Evolutionary conservation across 2,329 filamentous ascomycete genomes (phyloP), one percentile per base, ranked within the genome.

Genomic region (Xylariales sp.): DNA sequence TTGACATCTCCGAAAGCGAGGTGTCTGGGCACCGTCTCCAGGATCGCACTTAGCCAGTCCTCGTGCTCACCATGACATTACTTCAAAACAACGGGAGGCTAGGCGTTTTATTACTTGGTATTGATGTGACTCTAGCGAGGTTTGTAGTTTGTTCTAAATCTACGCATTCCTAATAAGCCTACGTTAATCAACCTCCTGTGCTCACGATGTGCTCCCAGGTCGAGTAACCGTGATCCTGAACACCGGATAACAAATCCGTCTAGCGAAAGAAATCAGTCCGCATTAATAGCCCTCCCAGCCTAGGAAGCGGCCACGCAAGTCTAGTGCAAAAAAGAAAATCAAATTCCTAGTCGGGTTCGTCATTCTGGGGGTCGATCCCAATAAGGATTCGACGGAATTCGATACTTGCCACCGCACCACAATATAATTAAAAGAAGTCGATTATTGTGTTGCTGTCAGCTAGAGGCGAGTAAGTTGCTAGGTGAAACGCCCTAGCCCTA

Each of bases 21-120:
- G 41, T 74, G n/a, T 71, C 69, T 3, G 73, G 69, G 7, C 74
- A 75, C 12, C 70, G 71, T 50, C 65, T 75, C 3, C 69, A 71
- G 61, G 75, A 75, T 48, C 75, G 74, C 49, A 74, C 73, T 3
- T 69, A 73, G 28, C 48, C 62, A 5, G 71, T 73, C 28, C 64
- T 69, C 16, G 7, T 16, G 18, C 59, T 75, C 6, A 69, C 72
- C 2, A 61, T 74, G 18, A 73, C 64, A 10, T 53, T 75, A 12
- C 67, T 75, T 5, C 75, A 12, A 67, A 36, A 12, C 16, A 5
- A 18, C 16, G 23, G 6, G 4, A 18, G 5, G 8, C 3, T 18
- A 12, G 28, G 39, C 39, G 39, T 5, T 12, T 41, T 41, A 41
- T 41, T 2, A 41, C 10, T 41, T 41, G 10, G 9, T 3, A 41